Base-by-base conservation (phyloP, 331 rosid genomes). In the Quercus tomentella region DNA sequence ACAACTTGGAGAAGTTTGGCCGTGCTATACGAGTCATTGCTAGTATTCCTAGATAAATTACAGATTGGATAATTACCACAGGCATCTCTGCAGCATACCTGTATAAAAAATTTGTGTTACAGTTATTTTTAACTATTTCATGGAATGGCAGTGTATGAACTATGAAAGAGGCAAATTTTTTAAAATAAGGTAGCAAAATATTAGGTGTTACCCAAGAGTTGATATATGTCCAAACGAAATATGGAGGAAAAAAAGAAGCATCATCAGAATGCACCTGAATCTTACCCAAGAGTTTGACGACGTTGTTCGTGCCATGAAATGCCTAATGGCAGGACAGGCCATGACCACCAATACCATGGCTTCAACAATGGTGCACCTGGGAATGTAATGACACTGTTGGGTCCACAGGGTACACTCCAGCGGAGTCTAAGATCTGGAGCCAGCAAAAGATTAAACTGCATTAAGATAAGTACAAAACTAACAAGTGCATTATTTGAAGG, bases 271-370 rank as follows among this genome's bases (percentile, higher is more conserved):
- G 58, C 5, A 17, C 33, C 18, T 58, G 20, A 76, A 57, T 37
- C 83, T 80, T 88, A 94, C 97, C 98, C 98, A 14, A 94, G 81
- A 55, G 97, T 94, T 76, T 77, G 80, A 7, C 76, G 85, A 22
- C 97, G 98, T 20, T 70, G 85, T 26, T 88, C 83, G 14, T 94
- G 97, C 98, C 98, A 94, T 15, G 90, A 86, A 78, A 94, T 73
- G 84, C 98, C 98, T 49, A 94, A 86, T 31, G 98, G 98, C 21
- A 94, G 84, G 14, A 94, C 91, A 45, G 98, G 98, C 98, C 98
- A 94, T 0, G 98, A 84, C 98, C 98, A 94, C 98, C 98, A 94
- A 76, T 94, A 94, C 97, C 98, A 94, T 7, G 98, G 98, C 90
- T 94, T 94, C 88, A 94, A 78, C 98, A 97, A 94, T 0, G 93